Evolutionary conservation across 768 basidiomycete species (phyloP), one percentile per base, ranked within the genome.

Genomic region (Rhizopogon sp.): DNA sequence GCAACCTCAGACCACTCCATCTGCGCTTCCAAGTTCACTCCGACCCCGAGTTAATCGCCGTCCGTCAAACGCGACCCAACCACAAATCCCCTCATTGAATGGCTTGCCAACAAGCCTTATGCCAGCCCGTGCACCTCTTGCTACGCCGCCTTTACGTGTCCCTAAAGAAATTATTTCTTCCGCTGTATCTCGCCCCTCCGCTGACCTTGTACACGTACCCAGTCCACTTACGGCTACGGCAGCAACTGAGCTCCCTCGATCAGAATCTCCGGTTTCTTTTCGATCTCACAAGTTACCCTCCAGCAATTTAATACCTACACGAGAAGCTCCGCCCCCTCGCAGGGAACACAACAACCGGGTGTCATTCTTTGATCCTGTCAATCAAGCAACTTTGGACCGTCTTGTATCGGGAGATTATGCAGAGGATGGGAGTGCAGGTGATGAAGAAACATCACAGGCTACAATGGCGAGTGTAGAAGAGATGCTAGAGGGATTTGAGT

Each of bases 401-500:
- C 74, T 94, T 14, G 78, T 93, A 14, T 76, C 76, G 31, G 72
- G 70, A 3, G 66, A 67, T 35, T 72, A 74, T 55, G 75, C 66
- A 25, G 65, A 71, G 9, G 79, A 79, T 25, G 84, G 83, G 29
- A 74, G 72, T 8, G 80, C 80, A 14, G 82, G 77, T 11, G 86
- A 85, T 54, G 87, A 88, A 52, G 90, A 91, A 61, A 84, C 80
- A 54, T 79, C 83, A 10, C 87, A 91, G 59, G 90, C 87, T 8
- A 92, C 91, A 3, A 79, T 99, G 72, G 76, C 87, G 5, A 97
- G 85, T 69, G 93, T 99, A 2, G 97, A 99, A 66, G 97, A 99
- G 68, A 95, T 99, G 93, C 78, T 99, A 25, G 97, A 99, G 64
- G 95, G 97, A 0, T 97, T 97, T 64, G 97, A 98, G 69, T 98